These are phyloP conservation scores for Haplosporangium gracile DNA, from an alignment of 192 early-diverging fungal genomes.

Conservation along the genomic window DNA sequence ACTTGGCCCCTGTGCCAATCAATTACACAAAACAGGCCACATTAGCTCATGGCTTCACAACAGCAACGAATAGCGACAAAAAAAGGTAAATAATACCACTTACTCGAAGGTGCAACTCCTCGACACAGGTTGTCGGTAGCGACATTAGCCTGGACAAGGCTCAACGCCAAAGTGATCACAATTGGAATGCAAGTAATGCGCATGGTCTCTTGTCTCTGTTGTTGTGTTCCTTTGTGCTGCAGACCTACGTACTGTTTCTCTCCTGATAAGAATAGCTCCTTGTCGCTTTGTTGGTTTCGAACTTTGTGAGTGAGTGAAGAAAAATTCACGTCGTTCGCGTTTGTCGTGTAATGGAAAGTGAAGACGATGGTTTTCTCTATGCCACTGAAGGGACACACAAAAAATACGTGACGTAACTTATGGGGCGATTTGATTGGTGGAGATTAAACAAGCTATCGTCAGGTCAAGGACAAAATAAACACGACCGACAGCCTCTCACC, in stretches of 20 bases:
- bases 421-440: background rate
- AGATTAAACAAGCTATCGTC: background rate
- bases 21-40: background rate
- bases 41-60: background rate
- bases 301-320: no score
- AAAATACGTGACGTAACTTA: constrained; percentile 1
- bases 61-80: background rate
- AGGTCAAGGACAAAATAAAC: background rate
- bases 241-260: background rate
- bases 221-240: background rate
- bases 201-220: background rate
- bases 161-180: constrained; percentile 24
- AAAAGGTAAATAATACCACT: background rate
- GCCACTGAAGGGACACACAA: background rate
- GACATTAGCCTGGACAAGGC: constrained; percentile 17
- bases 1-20: constrained; percentile 20
- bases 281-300: no score
- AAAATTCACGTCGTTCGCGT: no score
- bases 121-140: background rate
- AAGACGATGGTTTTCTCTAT: background rate
- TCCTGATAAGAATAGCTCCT: no score
- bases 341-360: no score
- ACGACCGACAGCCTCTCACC: background rate
- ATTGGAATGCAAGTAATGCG: constrained; percentile 18
- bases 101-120: constrained; percentile 50